These are phyloP conservation scores for Aspergillus mulundensis DNA, from an alignment of 495 filamentous ascomycete genomes.

Conservation along the genomic window DNA sequence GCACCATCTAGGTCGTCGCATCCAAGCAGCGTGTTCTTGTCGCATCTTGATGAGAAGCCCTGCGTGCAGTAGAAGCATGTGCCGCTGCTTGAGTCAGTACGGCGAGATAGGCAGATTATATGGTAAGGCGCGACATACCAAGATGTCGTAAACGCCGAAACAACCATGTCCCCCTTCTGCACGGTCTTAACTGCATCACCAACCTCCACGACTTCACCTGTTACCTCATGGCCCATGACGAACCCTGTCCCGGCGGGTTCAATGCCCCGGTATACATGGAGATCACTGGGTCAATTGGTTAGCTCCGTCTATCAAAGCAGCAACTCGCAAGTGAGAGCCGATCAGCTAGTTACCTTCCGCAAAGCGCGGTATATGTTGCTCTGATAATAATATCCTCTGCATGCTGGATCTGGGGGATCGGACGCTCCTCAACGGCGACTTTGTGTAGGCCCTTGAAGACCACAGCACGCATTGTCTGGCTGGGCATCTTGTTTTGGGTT, in stretches of 20 bases:
- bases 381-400: conserved; percentile 79
- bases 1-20: conserved; percentile 71
- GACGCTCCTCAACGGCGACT: conserved; percentile 46
- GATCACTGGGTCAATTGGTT: conserved; percentile 54
- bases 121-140: conserved; percentile 48
- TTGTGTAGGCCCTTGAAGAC: conserved; percentile 47
- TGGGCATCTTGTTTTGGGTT: conserved; percentile 6
- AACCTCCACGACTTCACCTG: conserved; percentile 65
- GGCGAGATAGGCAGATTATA: neutral
- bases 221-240: conserved; percentile 74
- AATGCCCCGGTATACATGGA: conserved; percentile 86
- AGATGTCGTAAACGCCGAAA: conserved; percentile 81
- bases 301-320: neutral
- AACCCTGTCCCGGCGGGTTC: conserved; percentile 60
- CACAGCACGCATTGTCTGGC: conserved; percentile 45
- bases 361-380: conserved; percentile 80
- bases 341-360: conserved; percentile 64
- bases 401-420: conserved; percentile 58
- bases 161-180: conserved; percentile 71
- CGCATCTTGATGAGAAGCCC: conserved; percentile 79
- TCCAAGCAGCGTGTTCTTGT: conserved; percentile 71
- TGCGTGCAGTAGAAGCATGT: conserved; percentile 89
- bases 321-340: neutral
- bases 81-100: conserved; percentile 42
- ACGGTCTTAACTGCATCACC: conserved; percentile 67